These are phyloP conservation scores for Talaromyces sp. DNA, from an alignment of 2,329 filamentous ascomycete genomes.

Conservation along the genomic window DNA sequence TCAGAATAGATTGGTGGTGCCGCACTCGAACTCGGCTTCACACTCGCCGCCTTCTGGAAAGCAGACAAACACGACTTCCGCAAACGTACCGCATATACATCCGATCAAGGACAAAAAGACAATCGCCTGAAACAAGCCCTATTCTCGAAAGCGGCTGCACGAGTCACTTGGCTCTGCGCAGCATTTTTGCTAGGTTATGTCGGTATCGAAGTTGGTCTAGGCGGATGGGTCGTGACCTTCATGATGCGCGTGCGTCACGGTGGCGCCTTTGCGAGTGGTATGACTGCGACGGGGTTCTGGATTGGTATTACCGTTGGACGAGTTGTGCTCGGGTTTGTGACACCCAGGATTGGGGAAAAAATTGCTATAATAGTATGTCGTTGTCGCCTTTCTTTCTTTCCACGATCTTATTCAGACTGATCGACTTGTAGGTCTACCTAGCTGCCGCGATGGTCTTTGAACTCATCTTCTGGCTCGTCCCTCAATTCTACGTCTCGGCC, in stretches of 20 bases:
- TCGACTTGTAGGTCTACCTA: constrained; percentile 53
- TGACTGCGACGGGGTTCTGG: constrained; percentile 80
- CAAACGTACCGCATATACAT: constrained; percentile 1
- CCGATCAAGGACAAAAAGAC: constrained; percentile 9
- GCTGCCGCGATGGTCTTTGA: constrained; percentile 60
- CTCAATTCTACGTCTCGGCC: constrained; percentile 68
- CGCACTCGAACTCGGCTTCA: constrained; percentile 51
- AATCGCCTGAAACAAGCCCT: constrained; percentile 17
- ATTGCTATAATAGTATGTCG: constrained; percentile 49
- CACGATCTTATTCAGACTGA: no score
- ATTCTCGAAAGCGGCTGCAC: constrained; percentile 11
- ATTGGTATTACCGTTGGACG: constrained; percentile 73
- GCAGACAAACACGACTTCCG: constrained; percentile 20
- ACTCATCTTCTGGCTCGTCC: constrained; percentile 77
- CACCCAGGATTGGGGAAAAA: constrained; percentile 65
- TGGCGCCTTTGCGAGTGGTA: constrained; percentile 65
- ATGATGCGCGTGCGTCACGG: constrained; percentile 76
- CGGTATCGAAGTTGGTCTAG: constrained; percentile 66
- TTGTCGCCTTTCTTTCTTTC: no score
- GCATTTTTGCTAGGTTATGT: constrained; percentile 75
- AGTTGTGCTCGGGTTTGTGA: constrained; percentile 70
- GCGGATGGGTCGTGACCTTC: constrained; percentile 80
- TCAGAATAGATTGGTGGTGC: constrained; percentile 31
- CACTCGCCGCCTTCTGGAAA: constrained; percentile 21
- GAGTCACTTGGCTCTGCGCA: constrained; percentile 65